phyloP scores from a whole-genome alignment of 1,139 yeast genomes.

The Pichia sp. region DNA sequence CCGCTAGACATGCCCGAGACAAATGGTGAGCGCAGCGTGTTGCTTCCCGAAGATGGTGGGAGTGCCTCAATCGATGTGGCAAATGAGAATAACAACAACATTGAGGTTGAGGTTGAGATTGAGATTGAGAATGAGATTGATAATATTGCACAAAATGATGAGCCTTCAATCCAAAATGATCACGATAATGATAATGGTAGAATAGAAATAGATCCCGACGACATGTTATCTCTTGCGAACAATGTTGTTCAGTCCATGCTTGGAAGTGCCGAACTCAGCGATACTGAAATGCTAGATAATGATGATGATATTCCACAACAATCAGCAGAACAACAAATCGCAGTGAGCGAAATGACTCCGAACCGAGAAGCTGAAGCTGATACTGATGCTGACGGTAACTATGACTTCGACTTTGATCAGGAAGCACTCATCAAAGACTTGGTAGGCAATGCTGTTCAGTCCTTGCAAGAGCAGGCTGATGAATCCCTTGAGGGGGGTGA shows the following conservation, averaged over 20 bases:
- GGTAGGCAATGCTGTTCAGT: conserved; percentile 6
- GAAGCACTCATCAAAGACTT: conserved; percentile 8
- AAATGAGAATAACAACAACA: background rate
- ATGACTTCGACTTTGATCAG: conserved; percentile 3
- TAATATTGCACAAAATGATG: background rate
- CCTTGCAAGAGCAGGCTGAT: conserved; percentile 2
- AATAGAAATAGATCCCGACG: background rate
- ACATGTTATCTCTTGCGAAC: conserved; percentile 5
- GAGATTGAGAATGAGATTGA: background rate
- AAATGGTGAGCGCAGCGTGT: too few species aligned
- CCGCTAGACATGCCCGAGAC: too few species aligned
- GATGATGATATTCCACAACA: background rate
- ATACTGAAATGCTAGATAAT: too few species aligned
- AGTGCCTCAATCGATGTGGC: background rate
- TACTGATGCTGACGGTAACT: background rate
- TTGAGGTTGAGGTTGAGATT: conserved; percentile 1
- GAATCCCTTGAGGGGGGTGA: too few species aligned
- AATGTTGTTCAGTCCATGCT: conserved; percentile 11
- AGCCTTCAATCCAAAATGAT: background rate
- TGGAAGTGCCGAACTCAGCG: too few species aligned
- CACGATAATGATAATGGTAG: background rate
- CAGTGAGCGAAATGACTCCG: too few species aligned
- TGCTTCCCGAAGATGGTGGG: too few species aligned
- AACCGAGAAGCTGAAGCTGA: too few species aligned
- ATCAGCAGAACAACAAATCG: background rate